Conservation (phyloP, 805 yeast genomes). For the Grigorovia yakushimaensis region DNA sequence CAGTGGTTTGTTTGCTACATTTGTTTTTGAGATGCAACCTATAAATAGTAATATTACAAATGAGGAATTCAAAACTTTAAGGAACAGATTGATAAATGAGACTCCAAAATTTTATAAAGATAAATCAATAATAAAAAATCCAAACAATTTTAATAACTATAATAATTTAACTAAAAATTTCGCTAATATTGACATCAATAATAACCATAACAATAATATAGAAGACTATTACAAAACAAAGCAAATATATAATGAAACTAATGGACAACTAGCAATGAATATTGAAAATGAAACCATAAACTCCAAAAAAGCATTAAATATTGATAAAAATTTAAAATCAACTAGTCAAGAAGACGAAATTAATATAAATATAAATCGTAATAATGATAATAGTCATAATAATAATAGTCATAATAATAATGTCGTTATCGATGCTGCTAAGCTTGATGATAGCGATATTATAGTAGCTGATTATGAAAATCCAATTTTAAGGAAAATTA, state of each 20-base stretch:
- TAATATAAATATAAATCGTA: too few relatives aligned
- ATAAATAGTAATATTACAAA: neutral
- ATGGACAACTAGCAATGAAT: too few relatives aligned
- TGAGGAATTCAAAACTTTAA: constrained; percentile 2
- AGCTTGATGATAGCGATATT: neutral
- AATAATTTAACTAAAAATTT: neutral
- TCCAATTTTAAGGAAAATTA: constrained; percentile 23
- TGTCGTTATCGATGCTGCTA: constrained; percentile 1
- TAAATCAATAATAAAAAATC: constrained; percentile 3
- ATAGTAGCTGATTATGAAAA: constrained; percentile 24
- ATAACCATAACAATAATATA: too few relatives aligned
- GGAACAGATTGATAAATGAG: constrained; percentile 16
- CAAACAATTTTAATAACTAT: neutral
- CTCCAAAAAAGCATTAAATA: too few relatives aligned
- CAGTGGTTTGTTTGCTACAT: too few relatives aligned
- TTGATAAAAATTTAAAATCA: too few relatives aligned
- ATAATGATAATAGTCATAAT: too few relatives aligned
- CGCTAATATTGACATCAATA: neutral
- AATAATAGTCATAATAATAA: too few relatives aligned
- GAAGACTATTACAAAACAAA: neutral
- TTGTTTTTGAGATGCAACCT: neutral
- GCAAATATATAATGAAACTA: too few relatives aligned
- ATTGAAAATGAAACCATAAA: too few relatives aligned
- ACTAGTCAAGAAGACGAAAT: too few relatives aligned
- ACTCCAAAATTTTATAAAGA: constrained; percentile 22